These are phyloP conservation scores for Hyaloscypha finlandica DNA, from an alignment of 495 filamentous ascomycete species.

Conservation along the genomic window DNA sequence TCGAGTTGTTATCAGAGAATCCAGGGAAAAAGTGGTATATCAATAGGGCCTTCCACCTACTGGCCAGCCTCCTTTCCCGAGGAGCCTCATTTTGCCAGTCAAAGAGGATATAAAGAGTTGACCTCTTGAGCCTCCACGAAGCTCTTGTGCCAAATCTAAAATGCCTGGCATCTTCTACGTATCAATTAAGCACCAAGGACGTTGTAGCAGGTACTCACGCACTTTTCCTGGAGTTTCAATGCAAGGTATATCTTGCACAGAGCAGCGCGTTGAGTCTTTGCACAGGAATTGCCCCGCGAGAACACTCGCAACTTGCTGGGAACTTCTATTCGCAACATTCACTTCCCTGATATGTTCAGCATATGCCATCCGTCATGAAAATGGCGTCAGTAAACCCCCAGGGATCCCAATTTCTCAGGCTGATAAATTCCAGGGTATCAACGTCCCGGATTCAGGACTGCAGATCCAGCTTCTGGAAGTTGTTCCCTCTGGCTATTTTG, in stretches of 20 bases:
- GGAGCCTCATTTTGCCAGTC: neutral
- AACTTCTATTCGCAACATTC: conserved; percentile 18
- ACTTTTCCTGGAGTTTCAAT: conserved; percentile 2
- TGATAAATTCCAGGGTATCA: conserved; percentile 1
- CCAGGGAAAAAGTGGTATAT: neutral
- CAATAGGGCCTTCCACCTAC: neutral
- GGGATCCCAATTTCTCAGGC: neutral
- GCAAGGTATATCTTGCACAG: neutral
- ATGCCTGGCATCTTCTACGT: conserved; percentile 7
- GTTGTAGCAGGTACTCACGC: conserved; percentile 12
- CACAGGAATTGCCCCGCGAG: conserved; percentile 12
- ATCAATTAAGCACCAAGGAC: neutral
- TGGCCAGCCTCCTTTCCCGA: neutral
- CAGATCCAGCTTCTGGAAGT: conserved; percentile 10
- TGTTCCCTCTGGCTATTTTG: conserved; percentile 20
- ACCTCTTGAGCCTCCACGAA: neutral
- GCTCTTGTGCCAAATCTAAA: conserved; percentile 3
- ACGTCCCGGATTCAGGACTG: neutral
- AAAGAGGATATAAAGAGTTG: neutral
- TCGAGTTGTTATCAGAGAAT: neutral
- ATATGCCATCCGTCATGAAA: conserved; percentile 24
- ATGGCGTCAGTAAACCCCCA: conserved; percentile 6
- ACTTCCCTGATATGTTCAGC: conserved; percentile 17
- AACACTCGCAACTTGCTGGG: conserved; percentile 28
- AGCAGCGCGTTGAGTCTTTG: conserved; percentile 5